Conservation (phyloP, 352 stramenopile genomes). For the Phytophthora rubi region DNA sequence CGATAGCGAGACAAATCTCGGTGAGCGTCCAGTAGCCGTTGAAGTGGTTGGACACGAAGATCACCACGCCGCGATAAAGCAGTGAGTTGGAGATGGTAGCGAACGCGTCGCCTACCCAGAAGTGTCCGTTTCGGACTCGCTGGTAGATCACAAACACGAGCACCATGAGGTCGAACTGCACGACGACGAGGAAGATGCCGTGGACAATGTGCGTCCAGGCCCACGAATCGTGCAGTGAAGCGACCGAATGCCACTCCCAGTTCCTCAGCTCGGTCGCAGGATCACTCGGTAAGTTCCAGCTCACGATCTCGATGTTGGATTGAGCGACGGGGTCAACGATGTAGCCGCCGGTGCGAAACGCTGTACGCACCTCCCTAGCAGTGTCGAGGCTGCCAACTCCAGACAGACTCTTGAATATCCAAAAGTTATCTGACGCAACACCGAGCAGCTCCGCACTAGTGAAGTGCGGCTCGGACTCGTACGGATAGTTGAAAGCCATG, state of each 20-base stretch:
- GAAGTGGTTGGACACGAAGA: constrained; percentile 45
- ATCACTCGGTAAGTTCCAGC: constrained; percentile 30
- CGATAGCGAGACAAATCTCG: constrained; percentile 40
- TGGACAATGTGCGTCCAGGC: constrained; percentile 53
- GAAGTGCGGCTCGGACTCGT: constrained; percentile 23
- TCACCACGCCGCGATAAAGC: constrained; percentile 27
- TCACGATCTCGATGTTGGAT: constrained; percentile 43
- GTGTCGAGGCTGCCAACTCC: constrained; percentile 12
- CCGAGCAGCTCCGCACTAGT: constrained; percentile 13
- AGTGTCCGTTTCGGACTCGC: constrained; percentile 31
- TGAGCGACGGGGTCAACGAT: constrained; percentile 40
- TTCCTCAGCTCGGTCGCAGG: constrained; percentile 23
- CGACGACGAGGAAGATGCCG: constrained; percentile 38
- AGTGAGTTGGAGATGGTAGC: constrained; percentile 45
- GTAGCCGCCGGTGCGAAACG: constrained; percentile 39
- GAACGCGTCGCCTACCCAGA: constrained; percentile 56
- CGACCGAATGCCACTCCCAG: constrained; percentile 33
- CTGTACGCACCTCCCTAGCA: constrained; percentile 32
- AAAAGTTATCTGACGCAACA: constrained; percentile 24
- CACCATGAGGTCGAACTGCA: constrained; percentile 38
- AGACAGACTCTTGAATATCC: constrained; percentile 21
- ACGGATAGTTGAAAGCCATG: constrained; percentile 36
- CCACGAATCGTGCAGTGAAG: constrained; percentile 47
- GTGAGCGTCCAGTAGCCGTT: constrained; percentile 50
- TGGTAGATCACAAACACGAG: constrained; percentile 44